Evolutionary conservation across 1,284 basidiomycete species (phyloP), one percentile per base, ranked within the genome.

Genomic region (Trametes versicolor): DNA sequence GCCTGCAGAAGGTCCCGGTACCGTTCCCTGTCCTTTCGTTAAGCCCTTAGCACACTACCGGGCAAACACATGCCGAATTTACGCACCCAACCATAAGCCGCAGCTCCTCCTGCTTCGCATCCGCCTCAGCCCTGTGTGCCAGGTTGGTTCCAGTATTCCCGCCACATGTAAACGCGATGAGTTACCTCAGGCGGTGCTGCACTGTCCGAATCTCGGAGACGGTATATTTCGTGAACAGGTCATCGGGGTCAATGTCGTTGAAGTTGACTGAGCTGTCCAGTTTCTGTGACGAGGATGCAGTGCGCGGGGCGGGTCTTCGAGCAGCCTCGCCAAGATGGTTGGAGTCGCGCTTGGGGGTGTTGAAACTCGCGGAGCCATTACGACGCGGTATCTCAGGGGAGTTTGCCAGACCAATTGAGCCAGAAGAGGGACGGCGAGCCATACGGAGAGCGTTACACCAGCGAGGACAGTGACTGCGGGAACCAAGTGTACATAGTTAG

Each of bases 11-110:
- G 85, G 78, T 98, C 96, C 57, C 96, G 90, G 79, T 98, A 98
- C 67, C 96, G 90, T 84, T 97, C 96, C 77, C 96, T 96, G 78
- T 77, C 74, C 85, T 88, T 89, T 84, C 84, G 79, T 74, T 74
- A 73, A 78, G 76, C 70, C 75, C 78, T 78, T 77, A 75, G 64
- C 72, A 47, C 49, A 57, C 60, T 37, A 54, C 63, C 62, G 8
- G 17, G 15, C 15, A 27, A 47, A 41, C 32, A 52, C 6, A 50
- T 50, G 52, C 5, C n/a, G 48, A 58, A 27, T 57, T 27, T 63
- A 89, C 94, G 85, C 79, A 97, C 95, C 95, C 96, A 77, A 98
- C 96, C 96, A 97, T 98, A 32, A 93, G 84, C 69, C 96, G 84
- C 50, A 98, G 85, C 76, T 98, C 96, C 72, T 95, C 92, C 74